A percentile compares a stretch with the other conserved stretches of the same genome.
These are phyloP conservation scores for Chenopodium suecicum DNA, from an alignment of 148 eudicot species.

Conservation along the genomic window DNA sequence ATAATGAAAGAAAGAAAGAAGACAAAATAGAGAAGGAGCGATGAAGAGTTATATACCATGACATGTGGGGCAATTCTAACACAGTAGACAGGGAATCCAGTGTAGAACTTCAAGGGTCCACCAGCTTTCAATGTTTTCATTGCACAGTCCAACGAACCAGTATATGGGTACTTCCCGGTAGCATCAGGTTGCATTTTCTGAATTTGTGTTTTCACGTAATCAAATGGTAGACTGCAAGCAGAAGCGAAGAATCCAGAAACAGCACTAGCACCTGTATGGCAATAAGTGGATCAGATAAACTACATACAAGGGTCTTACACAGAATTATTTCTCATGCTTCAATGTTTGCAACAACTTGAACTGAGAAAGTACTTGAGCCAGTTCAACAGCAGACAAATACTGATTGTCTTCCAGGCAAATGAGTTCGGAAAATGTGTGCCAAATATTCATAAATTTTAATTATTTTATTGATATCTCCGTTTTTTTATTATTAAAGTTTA, in stretches of 20 bases:
- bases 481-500: too few species aligned
- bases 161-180: conserved; percentile 43
- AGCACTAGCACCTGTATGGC: conserved; percentile 42
- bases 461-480: too few species aligned
- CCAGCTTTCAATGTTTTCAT: conserved; percentile 43
- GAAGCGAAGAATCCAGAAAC: conserved; percentile 54
- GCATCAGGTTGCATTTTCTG: conserved; percentile 64
- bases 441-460: too few species aligned
- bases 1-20: neutral
- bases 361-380: neutral
- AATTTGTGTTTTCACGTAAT: conserved; percentile 46
- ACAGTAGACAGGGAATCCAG: conserved; percentile 52
- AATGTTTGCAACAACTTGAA: neutral
- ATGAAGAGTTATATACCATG: conserved; percentile 30
- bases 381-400: neutral
- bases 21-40: conserved; percentile 8
- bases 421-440: neutral
- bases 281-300: conserved; percentile 2
- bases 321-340: neutral
- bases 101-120: conserved; percentile 51
- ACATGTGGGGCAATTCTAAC: conserved; percentile 50
- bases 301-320: neutral
- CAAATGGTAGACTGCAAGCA: conserved; percentile 58
- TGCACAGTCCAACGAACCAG: conserved; percentile 51
- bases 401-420: neutral